Base-by-base conservation (phyloP, 257 asterid genomes). In the Solanum habrochaites region DNA sequence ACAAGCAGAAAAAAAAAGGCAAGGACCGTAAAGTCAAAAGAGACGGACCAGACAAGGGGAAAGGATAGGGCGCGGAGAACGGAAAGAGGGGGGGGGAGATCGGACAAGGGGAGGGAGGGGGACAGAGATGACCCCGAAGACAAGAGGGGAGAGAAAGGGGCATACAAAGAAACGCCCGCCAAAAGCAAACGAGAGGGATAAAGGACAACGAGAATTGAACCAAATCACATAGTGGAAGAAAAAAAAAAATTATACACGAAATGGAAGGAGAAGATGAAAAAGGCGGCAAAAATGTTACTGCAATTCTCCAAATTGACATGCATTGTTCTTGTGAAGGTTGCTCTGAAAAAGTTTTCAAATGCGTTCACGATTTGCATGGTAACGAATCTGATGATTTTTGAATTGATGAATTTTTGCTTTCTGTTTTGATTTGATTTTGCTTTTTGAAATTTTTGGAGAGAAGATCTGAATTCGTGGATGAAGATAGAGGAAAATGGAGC, bases 401-500 rank as follows among this genome's bases (percentile, higher is more conserved):
- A 35, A 8, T 35, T 35, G 15, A 72, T 35, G 47, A 35, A 37
- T 14, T 43, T 42, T 42, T 42, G 60, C 13, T n/a, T n/a, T 40
- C 82, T 13, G 23, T 77, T 77, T 43, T n/a, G 13, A 25, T 25
- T 77, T 25, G 32, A n/a, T 77, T 42, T 40, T 72, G 14, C 11
- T 74, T 75, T 75, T 42, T 25, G 14, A 25, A 77, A 7, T 43
- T 77, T 43, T 4, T 42, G 58, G 13, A 6, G 39, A 77, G 3
- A 42, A 43, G 83, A 43, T 47, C n/a, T 77, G 83, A 77, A 42
- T 77, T 77, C 14, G 37, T 8, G n/a, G 35, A 23, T 77, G 37
- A 77, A 25, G 83, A 43, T 77, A 1, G 62, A 77, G n/a, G 39
- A 14, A 43, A 25, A 93, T 49, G 91, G 88, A 14, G 92, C 86